These are phyloP conservation scores for Alternaria viburni DNA, from an alignment of 2,329 filamentous ascomycete species.

Conservation along the genomic window DNA sequence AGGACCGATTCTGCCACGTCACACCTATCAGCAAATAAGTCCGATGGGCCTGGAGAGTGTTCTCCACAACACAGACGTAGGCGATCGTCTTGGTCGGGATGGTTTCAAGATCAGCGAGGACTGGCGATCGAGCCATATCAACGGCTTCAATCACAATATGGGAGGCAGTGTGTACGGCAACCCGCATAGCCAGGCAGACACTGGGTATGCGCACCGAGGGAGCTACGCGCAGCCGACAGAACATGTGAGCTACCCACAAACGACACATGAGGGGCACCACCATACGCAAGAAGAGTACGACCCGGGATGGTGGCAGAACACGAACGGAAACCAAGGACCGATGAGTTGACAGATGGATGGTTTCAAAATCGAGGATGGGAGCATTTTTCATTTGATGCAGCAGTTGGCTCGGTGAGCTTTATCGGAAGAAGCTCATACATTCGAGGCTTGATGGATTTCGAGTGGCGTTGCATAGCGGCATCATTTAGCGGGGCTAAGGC, in stretches of 20 bases:
- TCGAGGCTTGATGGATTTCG: background rate
- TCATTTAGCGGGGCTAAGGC: background rate
- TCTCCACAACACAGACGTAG: constrained; percentile 35
- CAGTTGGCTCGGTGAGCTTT: background rate
- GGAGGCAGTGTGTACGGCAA: constrained; percentile 8
- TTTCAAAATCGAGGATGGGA: background rate
- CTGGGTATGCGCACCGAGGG: constrained; percentile 3
- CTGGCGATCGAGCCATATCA: constrained; percentile 24
- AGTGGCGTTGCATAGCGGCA: background rate
- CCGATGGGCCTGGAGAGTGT: constrained; percentile 48
- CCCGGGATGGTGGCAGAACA: constrained; percentile 14
- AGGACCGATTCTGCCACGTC: constrained; percentile 45
- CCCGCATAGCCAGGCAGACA: background rate
- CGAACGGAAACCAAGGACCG: constrained; percentile 1
- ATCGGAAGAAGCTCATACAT: background rate
- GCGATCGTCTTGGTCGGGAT: constrained; percentile 41
- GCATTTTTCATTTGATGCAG: background rate
- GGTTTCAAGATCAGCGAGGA: constrained; percentile 44
- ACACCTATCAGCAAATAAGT: constrained; percentile 30
- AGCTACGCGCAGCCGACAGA: constrained; percentile 2
- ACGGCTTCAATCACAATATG: constrained; percentile 17
- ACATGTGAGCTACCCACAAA: background rate
- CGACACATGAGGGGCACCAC: constrained; percentile 1
- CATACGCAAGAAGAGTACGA: constrained; percentile 10
- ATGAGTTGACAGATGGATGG: constrained; percentile 10